These are phyloP conservation scores for Podospora bellae-mahoneyi DNA, from an alignment of 495 filamentous ascomycete genomes.

Conservation along the genomic window DNA sequence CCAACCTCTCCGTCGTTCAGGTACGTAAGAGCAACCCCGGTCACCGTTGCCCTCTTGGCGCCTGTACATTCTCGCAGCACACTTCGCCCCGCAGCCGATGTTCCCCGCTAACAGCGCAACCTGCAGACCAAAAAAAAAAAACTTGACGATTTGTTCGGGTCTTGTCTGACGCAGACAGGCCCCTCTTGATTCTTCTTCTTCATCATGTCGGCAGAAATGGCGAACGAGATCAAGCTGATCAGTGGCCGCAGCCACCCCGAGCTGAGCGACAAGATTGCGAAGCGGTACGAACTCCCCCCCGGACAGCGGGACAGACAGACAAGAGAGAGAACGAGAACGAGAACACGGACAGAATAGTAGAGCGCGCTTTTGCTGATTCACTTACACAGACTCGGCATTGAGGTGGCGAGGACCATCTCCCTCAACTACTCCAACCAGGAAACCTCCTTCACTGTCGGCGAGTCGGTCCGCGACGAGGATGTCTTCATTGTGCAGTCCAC, in stretches of 20 bases:
- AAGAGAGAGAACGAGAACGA: neutral
- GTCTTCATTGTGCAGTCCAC: conserved; percentile 98
- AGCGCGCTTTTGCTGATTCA: conserved; percentile 4
- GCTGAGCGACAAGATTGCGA: conserved; percentile 83
- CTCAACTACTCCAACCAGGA: conserved; percentile 98
- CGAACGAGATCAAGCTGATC: conserved; percentile 92
- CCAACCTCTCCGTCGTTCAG: neutral
- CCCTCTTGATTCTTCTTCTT: conserved; percentile 16
- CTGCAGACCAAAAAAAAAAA: conserved; percentile 23
- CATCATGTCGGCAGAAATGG: conserved; percentile 49
- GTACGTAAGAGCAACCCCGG: conserved; percentile 13
- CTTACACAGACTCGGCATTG: conserved; percentile 73
- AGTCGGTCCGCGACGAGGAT: conserved; percentile 96
- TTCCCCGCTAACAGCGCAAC: conserved; percentile 32
- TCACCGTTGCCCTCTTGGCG: conserved; percentile 7
- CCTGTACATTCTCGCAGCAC: neutral
- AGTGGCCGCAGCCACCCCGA: conserved; percentile 94
- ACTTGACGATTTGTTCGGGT: conserved; percentile 20
- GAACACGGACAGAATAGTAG: neutral
- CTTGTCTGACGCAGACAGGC: conserved; percentile 23
- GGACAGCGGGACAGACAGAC: neutral
- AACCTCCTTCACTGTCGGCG: conserved; percentile 93
- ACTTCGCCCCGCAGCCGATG: conserved; percentile 21
- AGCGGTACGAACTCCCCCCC: conserved; percentile 58
- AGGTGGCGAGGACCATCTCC: conserved; percentile 91